Conservation (phyloP, 2,329 filamentous ascomycete species). For the Penicillium sp. region DNA sequence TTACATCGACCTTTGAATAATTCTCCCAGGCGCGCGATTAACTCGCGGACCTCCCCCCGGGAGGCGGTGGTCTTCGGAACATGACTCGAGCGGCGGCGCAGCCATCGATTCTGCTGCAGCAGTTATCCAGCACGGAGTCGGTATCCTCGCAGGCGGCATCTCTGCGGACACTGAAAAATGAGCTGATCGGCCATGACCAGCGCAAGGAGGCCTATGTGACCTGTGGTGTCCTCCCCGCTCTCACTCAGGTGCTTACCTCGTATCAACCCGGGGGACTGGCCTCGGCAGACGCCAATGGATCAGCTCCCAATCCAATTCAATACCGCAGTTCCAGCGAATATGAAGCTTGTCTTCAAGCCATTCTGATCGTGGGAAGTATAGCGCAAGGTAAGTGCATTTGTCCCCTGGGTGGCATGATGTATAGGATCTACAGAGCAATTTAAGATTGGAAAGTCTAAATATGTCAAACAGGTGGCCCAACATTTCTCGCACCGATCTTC, state of each 20-base stretch:
- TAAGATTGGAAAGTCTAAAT: constrained; percentile 21
- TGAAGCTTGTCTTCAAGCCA: constrained; percentile 73
- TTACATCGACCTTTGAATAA: not conserved
- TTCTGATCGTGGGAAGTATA: constrained; percentile 82
- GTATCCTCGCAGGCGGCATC: constrained; percentile 53
- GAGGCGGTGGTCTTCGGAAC: constrained; percentile 38
- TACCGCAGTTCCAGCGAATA: constrained; percentile 64
- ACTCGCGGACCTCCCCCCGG: constrained; percentile 22
- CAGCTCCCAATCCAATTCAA: constrained; percentile 31
- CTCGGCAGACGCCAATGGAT: constrained; percentile 34
- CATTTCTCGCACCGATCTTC: constrained; percentile 76
- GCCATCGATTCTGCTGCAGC: constrained; percentile 61
- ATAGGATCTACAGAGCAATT: not conserved
- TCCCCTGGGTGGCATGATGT: not conserved
- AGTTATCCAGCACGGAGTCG: constrained; percentile 56
- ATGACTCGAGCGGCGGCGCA: constrained; percentile 62
- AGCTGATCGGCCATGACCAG: constrained; percentile 83
- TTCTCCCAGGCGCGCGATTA: constrained; percentile 3
- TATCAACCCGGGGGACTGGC: constrained; percentile 43
- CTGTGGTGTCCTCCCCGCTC: constrained; percentile 64
- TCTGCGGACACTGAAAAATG: constrained; percentile 80
- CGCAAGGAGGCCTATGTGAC: constrained; percentile 80
- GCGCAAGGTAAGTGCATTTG: constrained; percentile 67
- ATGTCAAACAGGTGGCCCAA: constrained; percentile 67
- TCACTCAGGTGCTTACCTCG: constrained; percentile 54